phyloP scores from a whole-genome alignment of 208 protist genomes.

The Lotmaria passim region DNA sequence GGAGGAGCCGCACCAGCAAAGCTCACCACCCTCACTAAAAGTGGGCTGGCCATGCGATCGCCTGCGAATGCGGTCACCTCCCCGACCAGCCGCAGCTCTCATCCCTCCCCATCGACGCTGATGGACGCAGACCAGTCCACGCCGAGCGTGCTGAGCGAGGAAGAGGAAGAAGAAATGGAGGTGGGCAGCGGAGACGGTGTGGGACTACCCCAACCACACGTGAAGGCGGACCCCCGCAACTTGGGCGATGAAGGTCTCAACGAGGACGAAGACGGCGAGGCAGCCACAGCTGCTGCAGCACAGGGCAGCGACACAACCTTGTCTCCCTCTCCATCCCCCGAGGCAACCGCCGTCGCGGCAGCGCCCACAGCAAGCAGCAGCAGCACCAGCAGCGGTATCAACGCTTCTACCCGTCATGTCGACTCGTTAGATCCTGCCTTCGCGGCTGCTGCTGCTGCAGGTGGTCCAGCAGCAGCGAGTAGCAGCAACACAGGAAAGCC shows the following conservation, averaged over 20 bases:
- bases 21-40: background rate
- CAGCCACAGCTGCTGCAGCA: background rate
- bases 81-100: conserved; percentile 7
- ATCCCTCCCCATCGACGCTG: conserved; percentile 1
- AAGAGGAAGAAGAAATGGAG: conserved; percentile 36
- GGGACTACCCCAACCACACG: background rate
- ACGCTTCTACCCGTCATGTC: background rate
- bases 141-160: conserved; percentile 59
- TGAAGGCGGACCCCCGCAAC: conserved; percentile 18
- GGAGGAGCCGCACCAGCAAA: too few relatives aligned
- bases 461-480: background rate
- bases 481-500: background rate
- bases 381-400: too few relatives aligned
- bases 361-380: background rate
- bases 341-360: background rate
- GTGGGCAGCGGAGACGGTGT: background rate
- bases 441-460: background rate
- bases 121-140: conserved; percentile 55
- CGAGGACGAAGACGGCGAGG: too few relatives aligned
- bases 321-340: conserved; percentile 12
- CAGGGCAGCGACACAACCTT: background rate
- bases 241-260: conserved; percentile 25
- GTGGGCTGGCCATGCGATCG: background rate
- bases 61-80: background rate
- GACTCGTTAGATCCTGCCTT: background rate